Percentiles rank a stretch among this genome's conserved stretches.
phyloP scores from a whole-genome alignment of 495 filamentous ascomycete genomes.

The Aspergillus mulundensis region DNA sequence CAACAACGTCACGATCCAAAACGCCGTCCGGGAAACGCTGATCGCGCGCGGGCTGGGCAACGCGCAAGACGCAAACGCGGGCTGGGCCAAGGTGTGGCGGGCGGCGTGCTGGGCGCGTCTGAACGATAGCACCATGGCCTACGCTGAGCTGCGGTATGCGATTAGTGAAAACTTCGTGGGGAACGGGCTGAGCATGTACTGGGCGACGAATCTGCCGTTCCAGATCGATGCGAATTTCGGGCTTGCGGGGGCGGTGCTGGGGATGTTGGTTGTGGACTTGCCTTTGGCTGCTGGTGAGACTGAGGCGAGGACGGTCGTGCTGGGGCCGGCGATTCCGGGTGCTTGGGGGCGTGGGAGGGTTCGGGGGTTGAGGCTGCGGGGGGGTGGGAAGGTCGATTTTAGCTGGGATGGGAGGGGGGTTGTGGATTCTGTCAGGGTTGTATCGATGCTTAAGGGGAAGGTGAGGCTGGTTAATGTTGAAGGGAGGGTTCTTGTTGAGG shows the following conservation, averaged over 20 bases:
- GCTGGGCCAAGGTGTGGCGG: constrained; percentile 56
- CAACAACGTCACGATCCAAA: constrained; percentile 9
- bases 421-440: not conserved
- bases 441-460: not conserved
- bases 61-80: constrained; percentile 44
- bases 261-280: constrained; percentile 43
- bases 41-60: constrained; percentile 33
- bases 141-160: constrained; percentile 39
- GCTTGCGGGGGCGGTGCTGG: constrained; percentile 38
- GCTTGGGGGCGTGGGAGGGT: constrained; percentile 36
- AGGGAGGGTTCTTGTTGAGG: not conserved
- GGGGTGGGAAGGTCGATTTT: constrained; percentile 37
- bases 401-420: constrained; percentile 33
- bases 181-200: constrained; percentile 47
- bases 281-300: not conserved
- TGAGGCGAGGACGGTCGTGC: constrained; percentile 23
- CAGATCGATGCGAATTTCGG: constrained; percentile 58
- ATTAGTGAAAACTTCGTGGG: constrained; percentile 43
- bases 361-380: constrained; percentile 34
- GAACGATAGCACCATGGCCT: constrained; percentile 42
- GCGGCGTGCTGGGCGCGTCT: constrained; percentile 49
- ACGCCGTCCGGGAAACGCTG: constrained; percentile 40
- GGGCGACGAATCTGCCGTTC: constrained; percentile 32
- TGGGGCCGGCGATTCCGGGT: constrained; percentile 42
- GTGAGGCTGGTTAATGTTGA: not conserved